Evolutionary conservation across 352 stramenopile genomes (phyloP).

Genomic region (Phytophthora constricta): DNA sequence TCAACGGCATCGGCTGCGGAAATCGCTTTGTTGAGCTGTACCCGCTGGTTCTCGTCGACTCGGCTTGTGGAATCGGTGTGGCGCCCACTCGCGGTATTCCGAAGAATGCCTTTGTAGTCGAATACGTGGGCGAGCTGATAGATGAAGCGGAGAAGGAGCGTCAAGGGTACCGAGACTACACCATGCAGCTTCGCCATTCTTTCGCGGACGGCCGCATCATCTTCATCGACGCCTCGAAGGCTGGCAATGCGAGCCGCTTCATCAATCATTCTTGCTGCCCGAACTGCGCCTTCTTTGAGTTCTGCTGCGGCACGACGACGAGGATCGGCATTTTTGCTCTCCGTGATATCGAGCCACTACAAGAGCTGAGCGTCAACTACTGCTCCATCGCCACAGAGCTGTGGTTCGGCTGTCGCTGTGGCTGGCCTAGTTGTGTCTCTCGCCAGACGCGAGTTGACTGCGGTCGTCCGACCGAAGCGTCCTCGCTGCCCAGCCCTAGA

Average conservation of each 20-base stretch:
- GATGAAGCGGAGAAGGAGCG: not conserved
- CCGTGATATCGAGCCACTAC: not conserved
- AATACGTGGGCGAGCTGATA: slow-evolving; percentile 7
- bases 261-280: slow-evolving; percentile 13
- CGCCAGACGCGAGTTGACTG: too few relatives aligned
- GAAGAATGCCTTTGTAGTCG: not conserved
- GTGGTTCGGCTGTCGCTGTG: too few relatives aligned
- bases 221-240: slow-evolving; percentile 2
- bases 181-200: not conserved
- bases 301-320: not conserved
- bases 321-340: not conserved
- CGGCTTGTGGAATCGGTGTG: not conserved
- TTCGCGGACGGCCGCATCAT: not conserved
- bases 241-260: slow-evolving; percentile 3
- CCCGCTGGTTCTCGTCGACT: not conserved
- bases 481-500: too few relatives aligned
- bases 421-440: too few relatives aligned
- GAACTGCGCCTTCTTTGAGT: not conserved
- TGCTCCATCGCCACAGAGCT: too few relatives aligned
- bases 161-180: not conserved
- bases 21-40: slow-evolving; percentile 2
- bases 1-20: slow-evolving; percentile 1
- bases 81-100: not conserved
- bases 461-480: too few relatives aligned
- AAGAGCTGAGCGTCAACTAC: not conserved